These are phyloP conservation scores for Macrophomina tecta DNA, from an alignment of 2,329 filamentous ascomycete genomes.

Conservation along the genomic window DNA sequence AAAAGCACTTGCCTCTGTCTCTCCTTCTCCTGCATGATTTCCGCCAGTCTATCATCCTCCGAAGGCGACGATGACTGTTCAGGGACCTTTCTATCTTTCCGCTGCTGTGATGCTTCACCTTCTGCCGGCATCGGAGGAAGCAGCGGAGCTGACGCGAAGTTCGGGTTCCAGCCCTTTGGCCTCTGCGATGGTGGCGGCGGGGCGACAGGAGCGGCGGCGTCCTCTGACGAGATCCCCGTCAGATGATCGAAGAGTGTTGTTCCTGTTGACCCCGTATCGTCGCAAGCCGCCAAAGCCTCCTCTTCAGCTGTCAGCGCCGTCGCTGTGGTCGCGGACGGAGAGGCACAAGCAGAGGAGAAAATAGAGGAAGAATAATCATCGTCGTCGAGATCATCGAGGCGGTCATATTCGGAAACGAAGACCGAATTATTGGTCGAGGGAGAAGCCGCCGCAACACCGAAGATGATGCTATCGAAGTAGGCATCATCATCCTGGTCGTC, in stretches of 20 bases:
- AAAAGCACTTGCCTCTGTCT: slow-evolving; percentile 9
- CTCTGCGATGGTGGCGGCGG: not conserved
- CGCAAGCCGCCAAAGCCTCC: not conserved
- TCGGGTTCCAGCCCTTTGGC: slow-evolving; percentile 12
- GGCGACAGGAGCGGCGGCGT: not conserved
- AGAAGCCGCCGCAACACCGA: slow-evolving; percentile 1
- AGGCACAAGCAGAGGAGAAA: not conserved
- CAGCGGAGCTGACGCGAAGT: slow-evolving; percentile 1
- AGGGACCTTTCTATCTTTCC: not conserved
- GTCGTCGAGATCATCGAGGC: slow-evolving; percentile 13
- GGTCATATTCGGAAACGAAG: slow-evolving; percentile 24
- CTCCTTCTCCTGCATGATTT: slow-evolving; percentile 9
- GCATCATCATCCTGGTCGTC: not conserved
- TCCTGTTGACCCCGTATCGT: not conserved
- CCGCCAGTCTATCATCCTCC: not conserved
- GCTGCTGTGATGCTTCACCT: not conserved
- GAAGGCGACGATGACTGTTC: not conserved
- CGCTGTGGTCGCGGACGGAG: not conserved
- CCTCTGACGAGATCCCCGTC: not conserved
- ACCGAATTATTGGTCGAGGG: not conserved
- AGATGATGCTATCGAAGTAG: slow-evolving; percentile 17
- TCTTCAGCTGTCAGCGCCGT: not conserved
- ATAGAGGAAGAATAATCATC: not conserved
- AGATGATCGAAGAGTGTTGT: slow-evolving; percentile 7
- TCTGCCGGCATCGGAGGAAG: not conserved